A percentile compares a stretch with the other conserved stretches of the same genome.
Evolutionary conservation across 2,329 filamentous ascomycete genomes (phyloP).

Genomic region (Paraphoma sp.): DNA sequence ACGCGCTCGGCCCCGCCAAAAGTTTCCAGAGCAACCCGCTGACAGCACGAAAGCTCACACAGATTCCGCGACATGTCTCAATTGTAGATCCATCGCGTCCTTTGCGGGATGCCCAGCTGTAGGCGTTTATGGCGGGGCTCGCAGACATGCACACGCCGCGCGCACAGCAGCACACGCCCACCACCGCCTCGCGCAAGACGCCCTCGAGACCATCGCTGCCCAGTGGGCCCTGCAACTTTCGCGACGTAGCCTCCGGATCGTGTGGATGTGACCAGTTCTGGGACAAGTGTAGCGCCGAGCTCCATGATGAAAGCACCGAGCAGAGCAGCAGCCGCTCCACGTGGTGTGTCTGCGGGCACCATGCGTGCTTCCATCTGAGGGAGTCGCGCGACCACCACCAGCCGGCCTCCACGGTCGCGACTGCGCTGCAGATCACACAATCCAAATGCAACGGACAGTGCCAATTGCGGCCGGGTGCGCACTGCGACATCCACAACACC

Average conservation of each 20-base stretch:
- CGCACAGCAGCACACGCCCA: slow-evolving; percentile 21
- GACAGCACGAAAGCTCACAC: slow-evolving; percentile 29
- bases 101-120: slow-evolving; percentile 40
- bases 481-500: slow-evolving; percentile 19
- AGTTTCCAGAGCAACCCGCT: slow-evolving; percentile 24
- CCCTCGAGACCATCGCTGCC: slow-evolving; percentile 49
- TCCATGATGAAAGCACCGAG: slow-evolving; percentile 37
- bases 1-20: slow-evolving; percentile 33
- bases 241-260: slow-evolving; percentile 53
- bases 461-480: slow-evolving; percentile 16
- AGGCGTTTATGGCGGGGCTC: slow-evolving; percentile 46
- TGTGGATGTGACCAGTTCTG: slow-evolving; percentile 64
- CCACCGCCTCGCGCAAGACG: slow-evolving; percentile 19
- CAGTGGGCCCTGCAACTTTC: slow-evolving; percentile 61
- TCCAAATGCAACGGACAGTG: slow-evolving; percentile 21
- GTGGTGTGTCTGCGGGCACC: slow-evolving; percentile 63
- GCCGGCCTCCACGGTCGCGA: slow-evolving; percentile 13
- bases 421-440: slow-evolving; percentile 8
- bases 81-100: slow-evolving; percentile 34
- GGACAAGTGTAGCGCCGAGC: slow-evolving; percentile 44
- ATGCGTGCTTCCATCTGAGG: slow-evolving; percentile 62
- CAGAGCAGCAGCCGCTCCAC: slow-evolving; percentile 43
- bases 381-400: slow-evolving; percentile 26
- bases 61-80: slow-evolving; percentile 36
- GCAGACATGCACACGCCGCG: slow-evolving; percentile 30